Evolutionary conservation across 2,329 filamentous ascomycete species (phyloP).

Genomic region (Coniochaeta sp.): DNA sequence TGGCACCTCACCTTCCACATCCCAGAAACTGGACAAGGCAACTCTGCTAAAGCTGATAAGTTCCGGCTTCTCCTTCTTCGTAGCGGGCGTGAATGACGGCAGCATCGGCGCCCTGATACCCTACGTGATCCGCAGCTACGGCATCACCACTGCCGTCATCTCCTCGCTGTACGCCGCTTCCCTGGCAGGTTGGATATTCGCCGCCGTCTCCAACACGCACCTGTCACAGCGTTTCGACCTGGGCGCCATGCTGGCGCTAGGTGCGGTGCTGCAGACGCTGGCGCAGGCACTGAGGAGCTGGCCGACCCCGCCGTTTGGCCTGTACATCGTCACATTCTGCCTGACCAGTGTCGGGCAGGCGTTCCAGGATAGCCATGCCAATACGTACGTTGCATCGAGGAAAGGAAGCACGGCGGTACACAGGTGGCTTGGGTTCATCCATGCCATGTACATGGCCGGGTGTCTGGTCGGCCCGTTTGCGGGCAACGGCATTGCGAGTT

Average conservation of each 20-base stretch:
- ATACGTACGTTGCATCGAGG: conserved; percentile 45
- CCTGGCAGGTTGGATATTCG: conserved; percentile 53
- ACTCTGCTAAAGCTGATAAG: conserved; percentile 41
- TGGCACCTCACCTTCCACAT: background rate
- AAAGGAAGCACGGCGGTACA: conserved; percentile 39
- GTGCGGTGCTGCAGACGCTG: conserved; percentile 45
- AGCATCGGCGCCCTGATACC: conserved; percentile 56
- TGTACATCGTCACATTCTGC: conserved; percentile 52
- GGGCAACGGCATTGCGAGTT: conserved; percentile 40
- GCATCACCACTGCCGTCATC: conserved; percentile 42
- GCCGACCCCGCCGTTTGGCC: conserved; percentile 42
- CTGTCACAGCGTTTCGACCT: conserved; percentile 43
- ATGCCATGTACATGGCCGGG: conserved; percentile 53
- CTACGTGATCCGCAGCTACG: conserved; percentile 50
- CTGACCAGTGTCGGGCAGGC: conserved; percentile 52
- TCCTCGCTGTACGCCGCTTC: conserved; percentile 47
- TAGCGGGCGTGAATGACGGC: conserved; percentile 58
- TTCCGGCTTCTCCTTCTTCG: conserved; percentile 55
- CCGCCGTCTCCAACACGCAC: conserved; percentile 48
- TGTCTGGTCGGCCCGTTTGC: conserved; percentile 50
- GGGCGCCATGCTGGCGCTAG: conserved; percentile 47
- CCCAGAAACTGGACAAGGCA: conserved; percentile 10
- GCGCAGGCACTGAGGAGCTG: conserved; percentile 48
- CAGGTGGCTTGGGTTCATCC: conserved; percentile 55
- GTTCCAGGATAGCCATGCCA: conserved; percentile 56